Evolutionary conservation across 2,329 filamentous ascomycete species (phyloP), one percentile per base, ranked within the genome.

Genomic region (Monilinia fructicola): DNA sequence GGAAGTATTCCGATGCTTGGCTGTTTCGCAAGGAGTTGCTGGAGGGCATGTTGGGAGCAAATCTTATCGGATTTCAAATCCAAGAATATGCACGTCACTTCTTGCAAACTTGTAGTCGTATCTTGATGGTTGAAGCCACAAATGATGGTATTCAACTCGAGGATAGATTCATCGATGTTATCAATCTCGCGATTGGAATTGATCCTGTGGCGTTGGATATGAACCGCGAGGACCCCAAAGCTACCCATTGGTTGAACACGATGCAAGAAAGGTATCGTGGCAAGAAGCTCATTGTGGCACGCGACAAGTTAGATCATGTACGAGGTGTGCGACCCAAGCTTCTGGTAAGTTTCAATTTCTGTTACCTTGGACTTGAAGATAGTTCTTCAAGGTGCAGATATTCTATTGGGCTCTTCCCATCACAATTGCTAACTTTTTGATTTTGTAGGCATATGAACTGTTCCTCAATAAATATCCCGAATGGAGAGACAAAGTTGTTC

Each of bases 401-500:
- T 59, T 16, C 2, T 16, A 4, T n/a, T 46, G 11, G 26, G 14
- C 2, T 4, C 42, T 21, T 35, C 7, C 18, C 0, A 10, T 12
- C 16, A 48, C 26, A 48, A 48, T 1, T 35, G 52, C 54, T 65
- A 28, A 65, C 28, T 6, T 23, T 11, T 42, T n/a, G 23, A n/a
- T 31, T 9, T 10, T 12, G 10, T 31, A 65, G 63, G 90, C 93
- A 1, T 91, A 87, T 72, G 95, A 98, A 78, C 80, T 97, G 11
- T 98, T 98, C 79, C 84, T 98, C 54, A 96, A 97, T 79, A 92
- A 93, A 77, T 91, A 97, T 76, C 93, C 94, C 0, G 85, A 96
- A 74, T 97, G 91, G 90, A 85, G 88, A 64, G 92, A 94, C 72
- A 90, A 90, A 75, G 91, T 94, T 18, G 93, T 97, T 38, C 82